These are phyloP conservation scores for Pseudofabraea citricarpa DNA, from an alignment of 2,329 filamentous ascomycete species.

Conservation along the genomic window DNA sequence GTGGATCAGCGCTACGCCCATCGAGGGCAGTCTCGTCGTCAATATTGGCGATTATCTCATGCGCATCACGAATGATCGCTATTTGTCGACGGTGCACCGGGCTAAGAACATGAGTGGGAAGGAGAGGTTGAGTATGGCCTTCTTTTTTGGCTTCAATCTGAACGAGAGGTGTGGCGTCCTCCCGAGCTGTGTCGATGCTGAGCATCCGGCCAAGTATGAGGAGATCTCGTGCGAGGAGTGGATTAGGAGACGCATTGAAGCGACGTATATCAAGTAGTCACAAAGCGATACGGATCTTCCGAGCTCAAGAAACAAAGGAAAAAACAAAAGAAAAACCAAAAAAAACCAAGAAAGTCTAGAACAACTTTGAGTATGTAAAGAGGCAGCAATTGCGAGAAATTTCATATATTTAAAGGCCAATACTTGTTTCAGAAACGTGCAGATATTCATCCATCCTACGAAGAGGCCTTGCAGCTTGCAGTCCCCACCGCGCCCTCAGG, in stretches of 20 bases:
- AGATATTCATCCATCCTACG: too few species aligned
- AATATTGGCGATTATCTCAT: conserved; percentile 57
- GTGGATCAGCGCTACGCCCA: conserved; percentile 39
- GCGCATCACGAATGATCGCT: conserved; percentile 74
- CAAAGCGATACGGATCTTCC: too few species aligned
- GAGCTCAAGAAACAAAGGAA: too few species aligned
- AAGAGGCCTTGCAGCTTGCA: background rate
- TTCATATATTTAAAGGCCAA: too few species aligned
- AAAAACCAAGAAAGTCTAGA: too few species aligned
- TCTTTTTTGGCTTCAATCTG: conserved; percentile 69
- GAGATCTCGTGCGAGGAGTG: background rate
- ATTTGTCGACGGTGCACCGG: conserved; percentile 73
- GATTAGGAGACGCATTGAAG: conserved; percentile 1
- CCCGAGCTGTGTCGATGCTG: conserved; percentile 10
- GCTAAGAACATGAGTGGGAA: conserved; percentile 70
- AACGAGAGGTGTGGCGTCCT: background rate
- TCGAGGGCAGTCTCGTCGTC: conserved; percentile 36
- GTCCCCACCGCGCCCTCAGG: background rate
- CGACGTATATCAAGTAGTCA: background rate
- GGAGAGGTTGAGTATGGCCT: conserved; percentile 71
- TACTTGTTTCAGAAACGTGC: too few species aligned
- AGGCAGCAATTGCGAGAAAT: too few species aligned
- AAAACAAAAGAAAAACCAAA: too few species aligned
- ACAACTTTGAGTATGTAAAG: too few species aligned
- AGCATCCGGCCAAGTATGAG: conserved; percentile 21